A percentile compares a stretch with the other conserved stretches of the same genome.
phyloP scores from a whole-genome alignment of 352 stramenopile genomes.

The Globisporangium rhizosaccharum region DNA sequence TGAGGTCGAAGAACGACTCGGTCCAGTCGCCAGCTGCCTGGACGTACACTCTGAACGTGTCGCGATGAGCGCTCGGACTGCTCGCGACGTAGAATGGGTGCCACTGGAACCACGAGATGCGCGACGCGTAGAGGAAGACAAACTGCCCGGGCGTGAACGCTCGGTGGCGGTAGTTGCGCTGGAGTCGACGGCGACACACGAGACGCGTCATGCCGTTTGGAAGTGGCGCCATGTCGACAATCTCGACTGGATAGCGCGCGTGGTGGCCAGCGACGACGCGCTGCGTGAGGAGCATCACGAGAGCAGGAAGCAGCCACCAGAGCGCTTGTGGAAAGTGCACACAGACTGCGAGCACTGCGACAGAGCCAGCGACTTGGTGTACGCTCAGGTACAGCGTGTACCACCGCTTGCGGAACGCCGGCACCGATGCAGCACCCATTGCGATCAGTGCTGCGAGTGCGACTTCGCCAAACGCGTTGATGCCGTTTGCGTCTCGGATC shows the following conservation, averaged over 20 bases:
- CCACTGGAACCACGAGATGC: conserved; percentile 27
- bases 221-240: conserved; percentile 26
- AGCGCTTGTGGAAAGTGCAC: conserved; percentile 22
- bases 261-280: conserved; percentile 12
- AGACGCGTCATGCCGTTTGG: conserved; percentile 24
- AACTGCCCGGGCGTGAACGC: conserved; percentile 22
- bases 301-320: conserved; percentile 22
- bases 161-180: background rate
- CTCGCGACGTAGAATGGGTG: conserved; percentile 24
- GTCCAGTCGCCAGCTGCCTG: conserved; percentile 17
- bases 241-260: conserved; percentile 16
- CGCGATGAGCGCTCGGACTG: conserved; percentile 15
- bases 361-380: conserved; percentile 2
- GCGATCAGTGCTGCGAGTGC: conserved; percentile 21
- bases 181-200: conserved; percentile 3
- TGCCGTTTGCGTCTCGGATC: conserved; percentile 10
- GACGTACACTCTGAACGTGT: conserved; percentile 22
- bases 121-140: conserved; percentile 25
- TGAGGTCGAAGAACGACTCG: conserved; percentile 17
- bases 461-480: conserved; percentile 21
- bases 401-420: conserved; percentile 10
- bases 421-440: conserved; percentile 15
- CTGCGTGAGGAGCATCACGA: conserved; percentile 20
- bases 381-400: conserved; percentile 20
- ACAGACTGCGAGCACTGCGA: conserved; percentile 15